Percentiles rank a stretch among this genome's conserved stretches.
phyloP scores from a whole-genome alignment of 176 grass and related monocot genomes.

The Calamus simplicifolius region DNA sequence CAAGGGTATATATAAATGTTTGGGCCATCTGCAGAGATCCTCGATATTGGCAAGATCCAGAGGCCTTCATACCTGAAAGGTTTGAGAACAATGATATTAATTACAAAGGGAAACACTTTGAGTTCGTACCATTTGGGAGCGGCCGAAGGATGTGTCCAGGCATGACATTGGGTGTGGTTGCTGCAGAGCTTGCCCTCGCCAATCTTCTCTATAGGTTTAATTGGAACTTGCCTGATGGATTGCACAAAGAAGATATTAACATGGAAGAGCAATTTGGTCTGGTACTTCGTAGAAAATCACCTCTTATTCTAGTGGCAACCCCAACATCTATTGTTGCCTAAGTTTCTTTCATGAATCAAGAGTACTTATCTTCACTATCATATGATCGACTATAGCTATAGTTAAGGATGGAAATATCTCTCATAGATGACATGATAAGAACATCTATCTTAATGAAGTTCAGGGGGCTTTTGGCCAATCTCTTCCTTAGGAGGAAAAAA shows the following conservation, averaged over 20 bases:
- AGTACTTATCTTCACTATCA: no score
- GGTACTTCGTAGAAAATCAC: neutral
- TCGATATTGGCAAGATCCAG: slow-evolving; percentile 13
- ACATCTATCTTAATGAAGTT: no score
- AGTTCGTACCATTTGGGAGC: slow-evolving; percentile 27
- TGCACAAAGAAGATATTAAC: neutral
- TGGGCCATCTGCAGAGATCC: slow-evolving; percentile 34
- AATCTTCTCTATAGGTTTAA: slow-evolving; percentile 18
- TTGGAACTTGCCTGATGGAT: slow-evolving; percentile 15
- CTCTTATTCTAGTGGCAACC: no score
- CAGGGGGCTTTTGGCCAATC: no score
- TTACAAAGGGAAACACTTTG: slow-evolving; percentile 28
- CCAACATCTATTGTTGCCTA: no score
- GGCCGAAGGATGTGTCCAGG: slow-evolving; percentile 34
- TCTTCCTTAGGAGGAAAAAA: no score
- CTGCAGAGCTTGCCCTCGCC: slow-evolving; percentile 12
- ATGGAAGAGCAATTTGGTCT: slow-evolving; percentile 15
- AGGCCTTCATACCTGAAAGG: slow-evolving; percentile 16
- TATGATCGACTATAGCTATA: no score
- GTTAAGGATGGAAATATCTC: no score
- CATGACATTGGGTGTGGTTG: slow-evolving; percentile 10
- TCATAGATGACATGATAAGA: no score
- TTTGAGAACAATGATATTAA: slow-evolving; percentile 11
- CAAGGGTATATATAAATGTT: slow-evolving; percentile 24
- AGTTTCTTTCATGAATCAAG: no score